These are phyloP conservation scores for Cytospora schulzeri DNA, from an alignment of 2,329 filamentous ascomycete genomes.

Conservation along the genomic window DNA sequence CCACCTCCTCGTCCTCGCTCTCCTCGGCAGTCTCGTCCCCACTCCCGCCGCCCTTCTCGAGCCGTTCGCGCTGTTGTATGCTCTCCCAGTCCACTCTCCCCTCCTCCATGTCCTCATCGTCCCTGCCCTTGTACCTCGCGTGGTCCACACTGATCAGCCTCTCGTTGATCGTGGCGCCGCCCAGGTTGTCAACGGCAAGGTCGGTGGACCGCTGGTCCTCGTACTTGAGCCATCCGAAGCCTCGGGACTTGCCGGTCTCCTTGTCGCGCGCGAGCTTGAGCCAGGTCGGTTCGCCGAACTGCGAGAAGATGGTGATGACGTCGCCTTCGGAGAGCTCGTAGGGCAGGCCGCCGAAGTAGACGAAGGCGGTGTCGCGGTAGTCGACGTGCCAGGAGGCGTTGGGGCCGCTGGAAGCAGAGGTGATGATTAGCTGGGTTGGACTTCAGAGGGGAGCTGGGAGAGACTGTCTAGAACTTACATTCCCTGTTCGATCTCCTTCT, in stretches of 20 bases:
- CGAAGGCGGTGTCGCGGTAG: conserved; percentile 91
- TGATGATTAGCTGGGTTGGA: neutral
- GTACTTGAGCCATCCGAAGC: conserved; percentile 96
- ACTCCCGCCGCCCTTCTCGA: conserved; percentile 37
- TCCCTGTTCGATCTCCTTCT: conserved; percentile 88
- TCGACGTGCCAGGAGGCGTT: conserved; percentile 96
- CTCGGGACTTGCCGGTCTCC: conserved; percentile 91
- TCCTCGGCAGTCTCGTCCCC: conserved; percentile 51
- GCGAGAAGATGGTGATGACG: conserved; percentile 93
- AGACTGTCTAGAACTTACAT: conserved; percentile 55
- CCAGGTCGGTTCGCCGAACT: conserved; percentile 93
- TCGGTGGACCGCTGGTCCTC: conserved; percentile 97
- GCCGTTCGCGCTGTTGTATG: conserved; percentile 56
- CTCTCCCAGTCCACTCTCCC: conserved; percentile 62
- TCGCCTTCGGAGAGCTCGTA: conserved; percentile 95
- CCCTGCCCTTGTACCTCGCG: conserved; percentile 84
- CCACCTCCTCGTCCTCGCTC: conserved; percentile 44
- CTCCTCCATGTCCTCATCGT: conserved; percentile 70
- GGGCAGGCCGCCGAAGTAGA: conserved; percentile 93
- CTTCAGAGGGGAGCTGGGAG: neutral
- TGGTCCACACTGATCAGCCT: conserved; percentile 87
- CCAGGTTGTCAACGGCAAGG: conserved; percentile 92
- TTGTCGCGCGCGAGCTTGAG: conserved; percentile 92
- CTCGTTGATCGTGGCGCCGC: conserved; percentile 81
- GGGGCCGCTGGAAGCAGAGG: conserved; percentile 58